Conservation (phyloP, 2,329 filamentous ascomycete genomes). For the Emergomyces orientalis region DNA sequence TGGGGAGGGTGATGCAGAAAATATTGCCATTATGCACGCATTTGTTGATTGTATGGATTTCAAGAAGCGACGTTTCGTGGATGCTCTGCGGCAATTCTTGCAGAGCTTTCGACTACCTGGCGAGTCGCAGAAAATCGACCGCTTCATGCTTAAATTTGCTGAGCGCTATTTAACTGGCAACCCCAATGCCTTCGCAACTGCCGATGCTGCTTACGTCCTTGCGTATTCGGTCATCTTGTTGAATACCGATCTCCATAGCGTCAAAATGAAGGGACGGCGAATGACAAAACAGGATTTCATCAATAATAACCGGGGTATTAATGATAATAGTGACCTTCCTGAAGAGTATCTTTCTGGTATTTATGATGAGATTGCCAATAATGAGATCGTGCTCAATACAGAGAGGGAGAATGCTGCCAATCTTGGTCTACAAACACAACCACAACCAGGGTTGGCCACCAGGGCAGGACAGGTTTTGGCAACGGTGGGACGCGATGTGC, state of each 20-base stretch:
- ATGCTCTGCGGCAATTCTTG: constrained; percentile 80
- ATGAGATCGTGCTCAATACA: constrained; percentile 91
- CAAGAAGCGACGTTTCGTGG: constrained; percentile 79
- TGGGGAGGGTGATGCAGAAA: constrained; percentile 83
- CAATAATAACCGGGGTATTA: constrained; percentile 97
- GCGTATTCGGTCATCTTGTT: constrained; percentile 95
- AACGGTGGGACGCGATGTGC: constrained; percentile 82
- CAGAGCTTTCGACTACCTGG: constrained; percentile 92
- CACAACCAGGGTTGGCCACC: constrained; percentile 61
- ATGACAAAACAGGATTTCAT: constrained; percentile 98
- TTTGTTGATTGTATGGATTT: constrained; percentile 97
- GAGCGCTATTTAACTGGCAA: constrained; percentile 92
- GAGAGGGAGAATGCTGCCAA: constrained; percentile 85
- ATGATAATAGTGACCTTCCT: constrained; percentile 87
- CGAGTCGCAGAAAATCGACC: constrained; percentile 97
- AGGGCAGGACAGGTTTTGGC: constrained; percentile 82
- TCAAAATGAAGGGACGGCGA: constrained; percentile 65
- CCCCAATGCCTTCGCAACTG: constrained; percentile 94
- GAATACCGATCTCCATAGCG: constrained; percentile 91
- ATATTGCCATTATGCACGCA: constrained; percentile 96
- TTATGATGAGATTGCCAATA: constrained; percentile 80
- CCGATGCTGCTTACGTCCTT: constrained; percentile 92
- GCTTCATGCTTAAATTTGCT: constrained; percentile 98
- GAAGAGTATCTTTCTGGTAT: constrained; percentile 84
- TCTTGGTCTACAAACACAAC: constrained; percentile 53